phyloP scores from a whole-genome alignment of 192 early-diverging fungal species.

The Coemansia sp. region DNA sequence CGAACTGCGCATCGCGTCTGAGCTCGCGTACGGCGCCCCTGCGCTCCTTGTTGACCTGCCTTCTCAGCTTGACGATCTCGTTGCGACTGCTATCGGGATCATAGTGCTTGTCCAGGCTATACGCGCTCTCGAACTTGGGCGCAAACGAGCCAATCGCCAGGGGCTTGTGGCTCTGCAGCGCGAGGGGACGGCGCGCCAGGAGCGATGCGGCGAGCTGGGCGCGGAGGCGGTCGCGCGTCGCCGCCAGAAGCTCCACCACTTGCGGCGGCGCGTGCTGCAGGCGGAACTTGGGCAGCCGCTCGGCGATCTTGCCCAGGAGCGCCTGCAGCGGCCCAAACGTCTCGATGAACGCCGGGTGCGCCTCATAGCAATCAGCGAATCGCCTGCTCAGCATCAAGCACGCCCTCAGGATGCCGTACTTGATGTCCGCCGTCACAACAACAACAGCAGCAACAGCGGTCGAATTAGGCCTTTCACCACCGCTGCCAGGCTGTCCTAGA shows the following conservation, averaged over 20 bases:
- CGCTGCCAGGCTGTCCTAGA: background rate
- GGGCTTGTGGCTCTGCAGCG: slow-evolving; percentile 79
- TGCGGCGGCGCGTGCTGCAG: slow-evolving; percentile 22
- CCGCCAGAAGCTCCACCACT: background rate
- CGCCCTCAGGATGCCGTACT: slow-evolving; percentile 27
- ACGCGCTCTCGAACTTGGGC: slow-evolving; percentile 88
- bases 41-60: slow-evolving; percentile 86
- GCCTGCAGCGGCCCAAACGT: slow-evolving; percentile 42
- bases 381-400: slow-evolving; percentile 9
- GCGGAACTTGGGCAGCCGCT: slow-evolving; percentile 26
- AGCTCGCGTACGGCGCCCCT: slow-evolving; percentile 94
- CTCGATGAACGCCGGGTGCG: slow-evolving; percentile 64
- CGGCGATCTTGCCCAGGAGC: slow-evolving; percentile 15
- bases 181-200: slow-evolving; percentile 63
- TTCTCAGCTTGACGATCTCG: slow-evolving; percentile 69
- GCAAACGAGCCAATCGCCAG: slow-evolving; percentile 80
- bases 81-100: slow-evolving; percentile 75
- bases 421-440: slow-evolving; percentile 5
- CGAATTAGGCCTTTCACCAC: background rate
- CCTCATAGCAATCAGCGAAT: slow-evolving; percentile 51
- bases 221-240: slow-evolving; percentile 42
- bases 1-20: slow-evolving; percentile 87
- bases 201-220: slow-evolving; percentile 53
- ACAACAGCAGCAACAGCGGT: background rate
- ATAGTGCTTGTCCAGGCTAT: slow-evolving; percentile 81